Evolutionary conservation across 2,329 filamentous ascomycete species (phyloP).

Genomic region (Zelopaecilomyces penicillatus): DNA sequence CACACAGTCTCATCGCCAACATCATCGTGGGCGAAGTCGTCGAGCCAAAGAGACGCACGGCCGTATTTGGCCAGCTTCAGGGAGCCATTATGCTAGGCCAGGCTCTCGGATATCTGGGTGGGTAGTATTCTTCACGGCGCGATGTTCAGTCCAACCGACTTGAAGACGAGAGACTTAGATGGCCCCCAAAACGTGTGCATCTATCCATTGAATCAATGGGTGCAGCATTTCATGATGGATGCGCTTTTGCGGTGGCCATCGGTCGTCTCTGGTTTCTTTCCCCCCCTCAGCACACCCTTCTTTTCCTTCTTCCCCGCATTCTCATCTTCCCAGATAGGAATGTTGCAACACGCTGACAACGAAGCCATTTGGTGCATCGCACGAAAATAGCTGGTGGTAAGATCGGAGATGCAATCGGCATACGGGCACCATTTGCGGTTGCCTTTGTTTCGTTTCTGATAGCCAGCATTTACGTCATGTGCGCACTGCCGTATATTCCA

Average conservation of each 20-base stretch:
- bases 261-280: no score
- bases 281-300: no score
- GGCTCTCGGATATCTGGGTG: slow-evolving; percentile 52
- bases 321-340: no score
- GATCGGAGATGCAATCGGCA: slow-evolving; percentile 54
- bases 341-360: no score
- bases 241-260: no score
- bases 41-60: slow-evolving; percentile 50
- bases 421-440: slow-evolving; percentile 55
- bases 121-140: slow-evolving; percentile 9
- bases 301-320: no score
- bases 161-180: not conserved
- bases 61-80: slow-evolving; percentile 56
- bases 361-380: not conserved
- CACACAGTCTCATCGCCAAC: slow-evolving; percentile 49
- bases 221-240: no score
- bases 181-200: no score
- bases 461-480: slow-evolving; percentile 32
- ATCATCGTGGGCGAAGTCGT: slow-evolving; percentile 60
- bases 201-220: not conserved
- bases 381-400: slow-evolving; percentile 46
- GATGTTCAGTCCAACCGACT: no score
- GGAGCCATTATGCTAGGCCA: slow-evolving; percentile 60
- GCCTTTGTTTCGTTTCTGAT: slow-evolving; percentile 50
- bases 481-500: slow-evolving; percentile 42